Percentiles rank a stretch among this genome's conserved stretches.
Conservation (phyloP, 2,329 filamentous ascomycete species). For the Thermothelomyces thermophilus region DNA sequence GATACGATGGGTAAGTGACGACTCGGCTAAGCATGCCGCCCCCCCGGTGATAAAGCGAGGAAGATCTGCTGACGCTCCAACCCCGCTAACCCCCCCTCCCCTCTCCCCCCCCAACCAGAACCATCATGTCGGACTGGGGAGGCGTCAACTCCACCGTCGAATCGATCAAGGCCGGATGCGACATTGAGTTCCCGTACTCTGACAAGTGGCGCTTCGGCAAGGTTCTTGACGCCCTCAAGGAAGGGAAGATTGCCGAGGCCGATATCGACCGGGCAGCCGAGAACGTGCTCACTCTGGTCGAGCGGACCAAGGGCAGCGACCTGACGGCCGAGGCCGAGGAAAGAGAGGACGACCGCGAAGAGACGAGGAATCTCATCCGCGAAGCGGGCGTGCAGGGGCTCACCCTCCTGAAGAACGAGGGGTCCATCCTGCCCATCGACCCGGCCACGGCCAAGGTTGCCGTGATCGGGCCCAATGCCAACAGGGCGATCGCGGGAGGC, state of each 20-base stretch:
- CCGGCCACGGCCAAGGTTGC: conserved; percentile 51
- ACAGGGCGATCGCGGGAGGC: conserved; percentile 60
- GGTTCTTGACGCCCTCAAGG: conserved; percentile 45
- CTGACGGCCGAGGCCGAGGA: conserved; percentile 52
- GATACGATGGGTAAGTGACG: conserved; percentile 48
- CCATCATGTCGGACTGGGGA: conserved; percentile 55
- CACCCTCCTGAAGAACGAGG: conserved; percentile 58
- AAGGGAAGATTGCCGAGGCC: conserved; percentile 40
- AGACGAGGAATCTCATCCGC: conserved; percentile 54
- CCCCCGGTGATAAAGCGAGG: neutral
- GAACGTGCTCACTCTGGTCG: conserved; percentile 53
- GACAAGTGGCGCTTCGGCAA: conserved; percentile 52
- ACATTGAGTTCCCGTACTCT: conserved; percentile 53
- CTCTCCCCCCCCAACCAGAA: conserved; percentile 32
- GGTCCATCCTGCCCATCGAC: conserved; percentile 51
- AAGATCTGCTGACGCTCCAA: conserved; percentile 20
- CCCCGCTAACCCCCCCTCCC: no score
- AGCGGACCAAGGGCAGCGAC: conserved; percentile 55
- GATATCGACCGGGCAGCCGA: conserved; percentile 53
- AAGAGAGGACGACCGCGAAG: conserved; percentile 48
- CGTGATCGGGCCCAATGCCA: conserved; percentile 61
- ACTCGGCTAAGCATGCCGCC: neutral
- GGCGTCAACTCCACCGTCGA: conserved; percentile 51
- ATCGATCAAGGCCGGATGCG: conserved; percentile 49
- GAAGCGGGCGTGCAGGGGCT: conserved; percentile 56